These are phyloP conservation scores for Biscutella laevigata DNA, from an alignment of 441 rosid genomes.

Conservation along the genomic window DNA sequence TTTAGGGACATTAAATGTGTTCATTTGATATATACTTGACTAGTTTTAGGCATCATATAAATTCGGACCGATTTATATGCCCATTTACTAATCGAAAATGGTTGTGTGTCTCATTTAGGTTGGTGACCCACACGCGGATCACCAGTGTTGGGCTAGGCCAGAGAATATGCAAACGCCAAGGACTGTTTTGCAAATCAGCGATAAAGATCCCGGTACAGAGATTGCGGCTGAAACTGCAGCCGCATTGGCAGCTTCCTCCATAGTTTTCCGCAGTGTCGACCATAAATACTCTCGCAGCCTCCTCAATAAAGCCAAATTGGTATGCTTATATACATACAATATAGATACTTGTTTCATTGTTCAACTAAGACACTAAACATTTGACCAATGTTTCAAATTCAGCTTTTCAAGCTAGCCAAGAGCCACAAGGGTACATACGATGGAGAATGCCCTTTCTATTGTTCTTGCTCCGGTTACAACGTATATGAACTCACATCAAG, in stretches of 20 bases:
- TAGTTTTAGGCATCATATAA: too few species aligned
- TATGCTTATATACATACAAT: conserved; percentile 11
- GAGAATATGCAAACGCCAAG: conserved; percentile 71
- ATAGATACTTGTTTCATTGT: background rate
- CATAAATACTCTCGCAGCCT: conserved; percentile 46
- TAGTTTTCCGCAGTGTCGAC: conserved; percentile 50
- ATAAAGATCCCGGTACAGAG: conserved; percentile 56
- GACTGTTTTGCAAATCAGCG: conserved; percentile 48
- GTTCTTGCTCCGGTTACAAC: conserved; percentile 82
- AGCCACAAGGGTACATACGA: conserved; percentile 61
- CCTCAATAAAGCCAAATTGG: conserved; percentile 77
- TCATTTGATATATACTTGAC: too few species aligned
- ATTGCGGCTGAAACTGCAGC: conserved; percentile 81
- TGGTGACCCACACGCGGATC: conserved; percentile 72
- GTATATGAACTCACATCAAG: too few species aligned
- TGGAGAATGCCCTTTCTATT: conserved; percentile 95
- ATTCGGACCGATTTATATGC: too few species aligned
- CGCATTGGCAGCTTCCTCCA: conserved; percentile 73
- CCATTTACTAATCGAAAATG: background rate
- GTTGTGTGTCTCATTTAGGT: too few species aligned
- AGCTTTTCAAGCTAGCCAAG: conserved; percentile 69
- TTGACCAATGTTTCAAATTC: conserved; percentile 7
- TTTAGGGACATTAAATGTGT: too few species aligned
- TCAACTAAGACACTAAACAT: background rate
- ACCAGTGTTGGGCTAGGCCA: conserved; percentile 76